Conservation (phyloP, 257 asterid genomes). For the Verbascum thapsus region DNA sequence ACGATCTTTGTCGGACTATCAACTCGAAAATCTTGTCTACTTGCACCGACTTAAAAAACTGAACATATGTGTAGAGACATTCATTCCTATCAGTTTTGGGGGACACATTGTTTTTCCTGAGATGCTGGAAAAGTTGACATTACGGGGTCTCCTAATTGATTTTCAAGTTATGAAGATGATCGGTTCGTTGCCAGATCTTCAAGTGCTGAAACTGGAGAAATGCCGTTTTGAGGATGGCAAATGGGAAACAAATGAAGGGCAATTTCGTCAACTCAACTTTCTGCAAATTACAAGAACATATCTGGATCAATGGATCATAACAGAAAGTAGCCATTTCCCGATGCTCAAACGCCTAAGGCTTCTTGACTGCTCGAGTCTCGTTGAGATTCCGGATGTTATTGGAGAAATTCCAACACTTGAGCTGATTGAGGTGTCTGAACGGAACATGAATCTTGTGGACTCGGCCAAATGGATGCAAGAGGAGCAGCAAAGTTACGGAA, state of each 20-base stretch:
- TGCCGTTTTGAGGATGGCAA: not conserved
- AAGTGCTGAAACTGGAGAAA: constrained; percentile 22
- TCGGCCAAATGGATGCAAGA: not conserved
- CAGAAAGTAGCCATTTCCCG: constrained; percentile 27
- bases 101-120: not conserved
- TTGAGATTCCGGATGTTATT: constrained; percentile 19
- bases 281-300: not conserved
- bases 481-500: not conserved
- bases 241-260: constrained; percentile 29
- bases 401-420: constrained; percentile 9
- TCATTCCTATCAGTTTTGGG: not conserved
- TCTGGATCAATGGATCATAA: constrained; percentile 6
- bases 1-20: not conserved
- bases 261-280: constrained; percentile 9
- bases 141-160: constrained; percentile 1
- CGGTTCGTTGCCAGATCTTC: constrained; percentile 29
- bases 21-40: constrained; percentile 8
- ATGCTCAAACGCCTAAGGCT: constrained; percentile 22
- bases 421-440: not conserved
- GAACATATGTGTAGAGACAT: not conserved
- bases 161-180: not conserved
- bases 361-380: not conserved
- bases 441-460: not conserved
- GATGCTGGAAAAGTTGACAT: constrained; percentile 13
- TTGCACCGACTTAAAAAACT: constrained; percentile 9